Conservation (phyloP, 2,329 filamentous ascomycete genomes). For the Drechslerella stenobrocha region DNA sequence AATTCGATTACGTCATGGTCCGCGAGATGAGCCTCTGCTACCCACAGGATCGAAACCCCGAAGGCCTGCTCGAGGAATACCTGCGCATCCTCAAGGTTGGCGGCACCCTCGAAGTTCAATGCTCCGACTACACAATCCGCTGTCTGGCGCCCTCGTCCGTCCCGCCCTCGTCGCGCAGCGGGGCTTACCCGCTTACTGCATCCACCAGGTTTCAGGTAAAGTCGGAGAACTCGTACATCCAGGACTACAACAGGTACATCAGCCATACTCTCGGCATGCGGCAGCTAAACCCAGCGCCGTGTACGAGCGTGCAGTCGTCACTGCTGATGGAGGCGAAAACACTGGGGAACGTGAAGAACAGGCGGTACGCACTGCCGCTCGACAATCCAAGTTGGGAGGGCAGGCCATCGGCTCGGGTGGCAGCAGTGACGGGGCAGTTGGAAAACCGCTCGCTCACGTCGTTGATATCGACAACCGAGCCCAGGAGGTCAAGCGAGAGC, state of each 20-base stretch:
- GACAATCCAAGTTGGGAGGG: constrained; percentile 53
- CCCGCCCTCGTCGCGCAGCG: constrained; percentile 63
- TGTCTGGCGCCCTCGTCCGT: constrained; percentile 62
- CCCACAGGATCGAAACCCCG: constrained; percentile 51
- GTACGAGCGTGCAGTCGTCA: constrained; percentile 73
- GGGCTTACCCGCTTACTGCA: constrained; percentile 78
- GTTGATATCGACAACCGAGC: constrained; percentile 16
- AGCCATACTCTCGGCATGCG: constrained; percentile 72
- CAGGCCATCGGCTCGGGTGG: constrained; percentile 11
- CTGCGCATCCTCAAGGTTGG: constrained; percentile 75
- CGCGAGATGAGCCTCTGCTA: constrained; percentile 51
- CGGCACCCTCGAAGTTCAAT: constrained; percentile 72
- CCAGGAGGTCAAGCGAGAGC: constrained; percentile 27
- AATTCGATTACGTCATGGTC: constrained; percentile 74
- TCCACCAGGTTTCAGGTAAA: constrained; percentile 71
- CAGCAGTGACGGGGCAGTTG: constrained; percentile 24
- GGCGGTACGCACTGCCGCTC: constrained; percentile 66
- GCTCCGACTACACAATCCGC: constrained; percentile 76
- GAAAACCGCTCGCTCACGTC: constrained; percentile 44
- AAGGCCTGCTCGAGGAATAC: constrained; percentile 69
- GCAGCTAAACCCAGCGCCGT: constrained; percentile 73
- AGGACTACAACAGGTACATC: constrained; percentile 83
- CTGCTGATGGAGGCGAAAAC: constrained; percentile 75
- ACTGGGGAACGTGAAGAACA: constrained; percentile 70
- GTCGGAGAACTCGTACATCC: constrained; percentile 77